Percentiles rank a stretch among this genome's conserved stretches.
Evolutionary conservation across 495 filamentous ascomycete genomes (phyloP).

Genomic region (Daldinia loculata): DNA sequence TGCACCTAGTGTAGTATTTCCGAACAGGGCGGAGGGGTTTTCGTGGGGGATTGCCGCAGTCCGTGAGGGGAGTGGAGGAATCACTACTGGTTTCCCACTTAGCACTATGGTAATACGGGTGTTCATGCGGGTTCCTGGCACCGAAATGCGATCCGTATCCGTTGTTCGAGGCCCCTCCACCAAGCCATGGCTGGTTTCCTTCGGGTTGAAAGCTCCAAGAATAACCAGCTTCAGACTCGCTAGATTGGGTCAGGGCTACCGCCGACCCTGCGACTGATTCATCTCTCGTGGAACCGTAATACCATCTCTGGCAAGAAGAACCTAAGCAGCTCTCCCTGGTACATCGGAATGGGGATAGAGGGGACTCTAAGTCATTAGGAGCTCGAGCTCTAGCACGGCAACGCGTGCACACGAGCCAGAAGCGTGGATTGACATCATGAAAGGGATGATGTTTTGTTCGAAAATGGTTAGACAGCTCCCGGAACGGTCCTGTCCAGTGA

Average conservation of each 20-base stretch:
- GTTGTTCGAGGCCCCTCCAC: conserved; percentile 13
- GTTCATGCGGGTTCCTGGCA: conserved; percentile 5
- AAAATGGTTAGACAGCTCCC: conserved; percentile 33
- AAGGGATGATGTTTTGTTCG: conserved; percentile 30
- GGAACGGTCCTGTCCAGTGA: conserved; percentile 36
- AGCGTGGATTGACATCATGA: conserved; percentile 1
- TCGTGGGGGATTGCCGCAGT: background rate
- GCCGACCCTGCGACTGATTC: conserved; percentile 18
- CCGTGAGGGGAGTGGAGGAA: conserved; percentile 6
- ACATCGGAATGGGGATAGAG: conserved; percentile 10
- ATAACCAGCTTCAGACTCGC: conserved; percentile 28
- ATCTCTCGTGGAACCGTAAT: conserved; percentile 33
- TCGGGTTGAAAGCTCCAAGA: conserved; percentile 22
- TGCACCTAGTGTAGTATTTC: conserved; percentile 8
- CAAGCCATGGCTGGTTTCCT: conserved; percentile 17
- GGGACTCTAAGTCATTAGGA: conserved; percentile 7
- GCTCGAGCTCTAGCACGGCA: conserved; percentile 19
- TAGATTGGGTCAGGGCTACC: conserved; percentile 18
- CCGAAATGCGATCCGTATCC: background rate
- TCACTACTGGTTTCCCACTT: conserved; percentile 29
- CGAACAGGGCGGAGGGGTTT: background rate
- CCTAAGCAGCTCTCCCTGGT: conserved; percentile 15
- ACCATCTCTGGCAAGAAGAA: conserved; percentile 23
- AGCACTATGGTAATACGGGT: conserved; percentile 4
- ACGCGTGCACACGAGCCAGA: conserved; percentile 28